A percentile compares a stretch with the other conserved stretches of the same genome.
These are phyloP conservation scores for Hanseniaspora lachancei DNA, from an alignment of 805 yeast species.

Conservation along the genomic window DNA sequence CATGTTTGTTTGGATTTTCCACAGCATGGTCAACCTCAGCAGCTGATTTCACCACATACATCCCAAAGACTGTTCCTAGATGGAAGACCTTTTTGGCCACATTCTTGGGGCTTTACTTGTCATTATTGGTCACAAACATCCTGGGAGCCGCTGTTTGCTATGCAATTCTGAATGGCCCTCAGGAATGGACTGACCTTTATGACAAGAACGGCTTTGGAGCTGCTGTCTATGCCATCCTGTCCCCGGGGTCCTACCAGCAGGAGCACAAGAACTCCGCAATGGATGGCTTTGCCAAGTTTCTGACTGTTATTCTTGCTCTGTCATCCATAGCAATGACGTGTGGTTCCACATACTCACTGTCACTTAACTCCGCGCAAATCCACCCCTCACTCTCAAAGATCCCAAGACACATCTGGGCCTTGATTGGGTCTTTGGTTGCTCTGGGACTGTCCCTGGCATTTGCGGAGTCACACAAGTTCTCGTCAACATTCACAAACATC, in stretches of 20 bases:
- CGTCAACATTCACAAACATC: conserved; percentile 59
- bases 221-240: conserved; percentile 61
- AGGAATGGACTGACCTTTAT: conserved; percentile 38
- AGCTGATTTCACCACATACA: conserved; percentile 82
- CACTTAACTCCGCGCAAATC: conserved; percentile 69
- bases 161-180: conserved; percentile 38
- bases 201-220: conserved; percentile 60
- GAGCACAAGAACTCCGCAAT: conserved; percentile 36
- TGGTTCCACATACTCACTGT: conserved; percentile 85
- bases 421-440: conserved; percentile 57
- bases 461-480: conserved; percentile 71
- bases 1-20: conserved; percentile 74
- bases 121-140: conserved; percentile 57
- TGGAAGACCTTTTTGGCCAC: conserved; percentile 51
- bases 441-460: conserved; percentile 82
- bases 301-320: conserved; percentile 67
- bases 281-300: conserved; percentile 80
- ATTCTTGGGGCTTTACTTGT: conserved; percentile 48
- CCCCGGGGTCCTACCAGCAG: conserved; percentile 41
- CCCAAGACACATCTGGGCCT: conserved; percentile 75
- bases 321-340: conserved; percentile 81
- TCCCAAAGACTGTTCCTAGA: conserved; percentile 51
- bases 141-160: conserved; percentile 81
- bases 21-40: conserved; percentile 93
- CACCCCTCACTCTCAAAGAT: conserved; percentile 58